phyloP scores from a whole-genome alignment of 2,329 filamentous ascomycete species.

The Fusarium ambrosium region DNA sequence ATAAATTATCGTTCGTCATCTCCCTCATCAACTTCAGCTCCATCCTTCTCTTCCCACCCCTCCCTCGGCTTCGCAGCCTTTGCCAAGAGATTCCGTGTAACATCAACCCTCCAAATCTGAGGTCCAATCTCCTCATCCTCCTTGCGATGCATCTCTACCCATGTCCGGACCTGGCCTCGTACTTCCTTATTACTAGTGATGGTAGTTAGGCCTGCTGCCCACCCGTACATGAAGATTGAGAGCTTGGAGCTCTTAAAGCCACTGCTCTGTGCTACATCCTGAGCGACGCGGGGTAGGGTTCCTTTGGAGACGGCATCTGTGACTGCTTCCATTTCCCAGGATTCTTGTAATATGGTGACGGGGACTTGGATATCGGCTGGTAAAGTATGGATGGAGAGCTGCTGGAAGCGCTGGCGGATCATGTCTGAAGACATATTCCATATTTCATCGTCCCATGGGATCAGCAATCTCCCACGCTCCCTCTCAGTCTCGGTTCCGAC shows the following conservation, averaged over 20 bases:
- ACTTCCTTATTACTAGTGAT: constrained; percentile 59
- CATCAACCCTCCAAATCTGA: constrained; percentile 51
- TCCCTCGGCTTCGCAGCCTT: constrained; percentile 49
- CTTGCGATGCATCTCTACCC: constrained; percentile 50
- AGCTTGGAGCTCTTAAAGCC: constrained; percentile 55
- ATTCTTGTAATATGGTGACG: constrained; percentile 48
- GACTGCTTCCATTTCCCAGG: constrained; percentile 48
- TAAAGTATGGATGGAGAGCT: constrained; percentile 51
- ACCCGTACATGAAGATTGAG: constrained; percentile 57
- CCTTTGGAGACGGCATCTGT: constrained; percentile 41
- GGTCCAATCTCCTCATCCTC: constrained; percentile 50
- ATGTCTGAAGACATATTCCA: constrained; percentile 20
- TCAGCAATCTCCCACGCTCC: constrained; percentile 52
- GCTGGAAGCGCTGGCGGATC: constrained; percentile 48
- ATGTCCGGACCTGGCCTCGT: constrained; percentile 52
- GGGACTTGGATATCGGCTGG: constrained; percentile 53
- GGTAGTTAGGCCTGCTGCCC: constrained; percentile 52
- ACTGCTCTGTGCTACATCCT: constrained; percentile 50
- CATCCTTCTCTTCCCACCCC: constrained; percentile 25
- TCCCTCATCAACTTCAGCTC: neutral
- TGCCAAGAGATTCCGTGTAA: constrained; percentile 54
- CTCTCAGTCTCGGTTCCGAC: constrained; percentile 56
- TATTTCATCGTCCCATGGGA: constrained; percentile 46
- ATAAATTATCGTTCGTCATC: constrained; percentile 5
- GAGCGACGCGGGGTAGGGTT: constrained; percentile 50